Evolutionary conservation across 1,284 basidiomycete genomes (phyloP), one percentile per base, ranked within the genome.

Genomic region (Fomitopsis palustris): DNA sequence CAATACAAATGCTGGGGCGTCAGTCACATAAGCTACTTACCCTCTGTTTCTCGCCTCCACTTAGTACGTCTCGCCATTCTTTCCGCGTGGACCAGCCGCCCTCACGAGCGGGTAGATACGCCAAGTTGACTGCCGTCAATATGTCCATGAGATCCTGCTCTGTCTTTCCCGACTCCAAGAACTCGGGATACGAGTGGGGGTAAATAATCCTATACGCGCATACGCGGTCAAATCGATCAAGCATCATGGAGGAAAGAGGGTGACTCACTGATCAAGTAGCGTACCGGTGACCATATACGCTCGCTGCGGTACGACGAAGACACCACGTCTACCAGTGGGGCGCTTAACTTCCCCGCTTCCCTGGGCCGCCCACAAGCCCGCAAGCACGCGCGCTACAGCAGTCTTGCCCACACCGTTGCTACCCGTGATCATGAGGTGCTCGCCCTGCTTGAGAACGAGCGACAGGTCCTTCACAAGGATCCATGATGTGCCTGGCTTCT

Each of bases 321-420:
- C 83, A 6, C 71, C 70, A 83, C 86, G 47, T 72, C 77, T 74
- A 59, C 81, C 74, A 66, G 73, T 67, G 59, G 78, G 80, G 37
- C 82, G 66, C 58, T 75, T 67, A 58, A 85, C 70, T 64, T 69
- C 62, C 21, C 79, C 67, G 8, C 74, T 72, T 65, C 74, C 86
- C 69, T 70, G 84, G 65, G 83, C 78, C 0, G 84, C 81, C 96
- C 96, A 99, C 3, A 98, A 77, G 7, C 93, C 92, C 1, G 94
- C 94, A 4, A 98, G 77, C 8, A 99, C 91, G 9, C 96, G 83
- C 1, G 95, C 95, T 33, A 98, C 86, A 5, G 93, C 88, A 0
- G 95, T 96, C 79, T 99, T 98, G 0, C 96, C 96, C 1, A 96
- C 93, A 0, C 93, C 93, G 65, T 94, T 95, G 64, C 91, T 90